A percentile compares a stretch with the other conserved stretches of the same genome.
These are phyloP conservation scores for Orbilia brochopaga DNA, from an alignment of 2,329 filamentous ascomycete genomes.

Conservation along the genomic window DNA sequence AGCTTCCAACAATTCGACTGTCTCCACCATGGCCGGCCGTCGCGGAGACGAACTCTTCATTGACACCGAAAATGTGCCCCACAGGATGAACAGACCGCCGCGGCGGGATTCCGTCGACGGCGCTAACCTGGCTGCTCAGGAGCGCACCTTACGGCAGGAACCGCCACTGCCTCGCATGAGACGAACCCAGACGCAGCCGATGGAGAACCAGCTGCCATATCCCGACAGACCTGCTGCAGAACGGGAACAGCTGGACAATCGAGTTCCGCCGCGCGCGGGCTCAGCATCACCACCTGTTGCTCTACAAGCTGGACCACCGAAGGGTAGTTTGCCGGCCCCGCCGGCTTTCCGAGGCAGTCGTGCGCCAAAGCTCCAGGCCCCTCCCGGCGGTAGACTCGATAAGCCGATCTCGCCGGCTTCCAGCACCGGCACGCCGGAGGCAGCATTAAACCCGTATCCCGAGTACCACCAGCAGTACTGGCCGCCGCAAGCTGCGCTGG, in stretches of 20 bases:
- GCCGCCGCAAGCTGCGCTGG: conserved; percentile 64
- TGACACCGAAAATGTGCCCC: conserved; percentile 45
- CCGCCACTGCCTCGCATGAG: conserved; percentile 52
- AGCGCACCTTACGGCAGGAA: conserved; percentile 50
- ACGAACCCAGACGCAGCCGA: conserved; percentile 49
- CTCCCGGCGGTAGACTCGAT: conserved; percentile 42
- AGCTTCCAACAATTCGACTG: conserved; percentile 27
- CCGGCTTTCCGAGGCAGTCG: conserved; percentile 53
- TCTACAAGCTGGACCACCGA: conserved; percentile 52
- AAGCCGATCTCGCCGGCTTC: conserved; percentile 49
- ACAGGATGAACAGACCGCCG: conserved; percentile 33
- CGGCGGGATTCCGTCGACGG: conserved; percentile 47
- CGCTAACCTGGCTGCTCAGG: conserved; percentile 47
- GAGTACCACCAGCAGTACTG: conserved; percentile 69
- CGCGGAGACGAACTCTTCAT: conserved; percentile 50
- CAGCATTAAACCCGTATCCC: conserved; percentile 57
- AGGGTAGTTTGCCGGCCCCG: conserved; percentile 52
- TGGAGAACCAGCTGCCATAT: conserved; percentile 53
- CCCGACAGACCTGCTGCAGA: conserved; percentile 54
- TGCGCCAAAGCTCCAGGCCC: conserved; percentile 51
- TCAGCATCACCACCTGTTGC: conserved; percentile 42
- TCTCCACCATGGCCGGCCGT: conserved; percentile 51
- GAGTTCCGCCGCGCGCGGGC: conserved; percentile 37
- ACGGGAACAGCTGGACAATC: conserved; percentile 43
- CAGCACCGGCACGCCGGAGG: conserved; percentile 53